Base-by-base conservation (phyloP, 2,329 filamentous ascomycete species). In the Myriosclerotinia curreyana region DNA sequence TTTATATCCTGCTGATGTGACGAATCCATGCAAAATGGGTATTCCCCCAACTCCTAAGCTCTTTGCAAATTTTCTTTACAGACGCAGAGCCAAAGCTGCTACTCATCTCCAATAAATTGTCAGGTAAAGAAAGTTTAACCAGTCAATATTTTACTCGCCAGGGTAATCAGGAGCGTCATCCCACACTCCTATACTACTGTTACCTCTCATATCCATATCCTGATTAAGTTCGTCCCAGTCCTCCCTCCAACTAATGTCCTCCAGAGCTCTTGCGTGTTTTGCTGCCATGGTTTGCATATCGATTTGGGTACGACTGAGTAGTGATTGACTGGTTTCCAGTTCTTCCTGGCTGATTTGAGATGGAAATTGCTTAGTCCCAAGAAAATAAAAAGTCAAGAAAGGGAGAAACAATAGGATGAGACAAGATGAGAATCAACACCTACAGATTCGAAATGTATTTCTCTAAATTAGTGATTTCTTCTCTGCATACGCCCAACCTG, bases 231-330 rank as follows among this genome's bases (percentile, higher is more conserved):
- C 73, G 12, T 78, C 75, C 80, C 84, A 88, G 70, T 87, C 85
- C 40, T 81, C 74, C 74, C 86, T 87, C 82, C 86, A 88, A 67
- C 80, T 80, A 65, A 79, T 76, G 67, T 60, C 62, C 50, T 82
- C 77, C n/a, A 81, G 74, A 66, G 79, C 78, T 66, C 74, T 73
- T 44, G 77, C 77, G 71, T 81, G 81, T 69, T 85, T 83, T 22
- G 86, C 81, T 76, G 88, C 84, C 69, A 88, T 81, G 28, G 82
- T 84, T 68, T 86, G 84, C 67, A 87, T 79, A 71, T 84, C 82
- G 66, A 90, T 83, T 64, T 84, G 82, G 50, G 86, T 79, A 71
- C 84, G 84, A 52, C 82, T 79, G 36, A 88, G 79, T 71, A 88
- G 85, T 49, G 84, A 81, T 67, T 86, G 83, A 70, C 82, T 82